Evolutionary conservation across 2,329 filamentous ascomycete species (phyloP).

Genomic region (Arthrobotrys entomopaga): DNA sequence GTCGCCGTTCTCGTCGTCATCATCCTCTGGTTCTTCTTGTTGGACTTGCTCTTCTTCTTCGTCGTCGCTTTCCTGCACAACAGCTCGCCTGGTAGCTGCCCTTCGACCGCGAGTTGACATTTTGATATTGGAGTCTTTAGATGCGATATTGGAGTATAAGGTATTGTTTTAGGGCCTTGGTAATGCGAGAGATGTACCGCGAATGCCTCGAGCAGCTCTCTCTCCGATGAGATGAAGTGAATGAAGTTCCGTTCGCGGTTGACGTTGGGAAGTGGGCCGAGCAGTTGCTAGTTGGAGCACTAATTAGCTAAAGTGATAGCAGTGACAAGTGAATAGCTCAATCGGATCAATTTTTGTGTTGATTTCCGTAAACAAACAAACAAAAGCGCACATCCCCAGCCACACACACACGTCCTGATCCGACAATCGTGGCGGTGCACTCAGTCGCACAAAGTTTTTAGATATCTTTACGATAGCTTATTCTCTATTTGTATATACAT

Average conservation of each 20-base stretch:
- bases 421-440: conserved; percentile 12
- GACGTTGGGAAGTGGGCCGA: conserved; percentile 9
- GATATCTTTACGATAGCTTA: too few relatives aligned
- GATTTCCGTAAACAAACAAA: conserved; percentile 49
- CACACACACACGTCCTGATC: not conserved
- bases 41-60: conserved; percentile 34
- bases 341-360: conserved; percentile 29
- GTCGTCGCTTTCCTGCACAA: conserved; percentile 41
- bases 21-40: conserved; percentile 25
- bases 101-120: conserved; percentile 51
- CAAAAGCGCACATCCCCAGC: conserved; percentile 9
- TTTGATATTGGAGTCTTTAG: not conserved
- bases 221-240: not conserved
- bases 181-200: too few relatives aligned
- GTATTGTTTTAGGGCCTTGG: not conserved
- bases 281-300: conserved; percentile 36
- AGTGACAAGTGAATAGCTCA: too few relatives aligned
- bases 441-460: conserved; percentile 9
- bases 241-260: not conserved
- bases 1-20: conserved; percentile 36
- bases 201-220: too few relatives aligned
- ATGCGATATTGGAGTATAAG: conserved; percentile 4
- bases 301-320: conserved; percentile 25
- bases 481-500: too few relatives aligned
- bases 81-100: conserved; percentile 29